Conservation (phyloP, 306 rosid genomes). For the Betula pendula region DNA sequence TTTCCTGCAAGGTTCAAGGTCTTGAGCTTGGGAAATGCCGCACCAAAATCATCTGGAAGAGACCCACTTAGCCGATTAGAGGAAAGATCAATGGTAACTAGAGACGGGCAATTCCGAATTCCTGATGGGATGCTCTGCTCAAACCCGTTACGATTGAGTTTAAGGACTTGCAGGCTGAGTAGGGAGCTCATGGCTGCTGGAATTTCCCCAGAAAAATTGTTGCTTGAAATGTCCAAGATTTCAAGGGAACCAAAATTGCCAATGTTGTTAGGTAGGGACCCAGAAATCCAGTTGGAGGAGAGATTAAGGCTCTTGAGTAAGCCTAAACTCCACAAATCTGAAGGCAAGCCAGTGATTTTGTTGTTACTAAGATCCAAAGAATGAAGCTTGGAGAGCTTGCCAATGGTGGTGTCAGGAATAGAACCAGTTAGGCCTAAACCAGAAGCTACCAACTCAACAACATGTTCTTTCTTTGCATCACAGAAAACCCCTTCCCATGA, state of each 20-base stretch:
- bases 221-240: slow-evolving; percentile 69
- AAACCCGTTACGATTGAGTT: slow-evolving; percentile 66
- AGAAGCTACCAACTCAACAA: slow-evolving; percentile 49
- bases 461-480: slow-evolving; percentile 51
- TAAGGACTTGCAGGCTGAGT: slow-evolving; percentile 50
- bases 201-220: slow-evolving; percentile 70
- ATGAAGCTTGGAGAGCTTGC: slow-evolving; percentile 74
- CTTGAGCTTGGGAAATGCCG: slow-evolving; percentile 75
- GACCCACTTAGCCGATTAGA: slow-evolving; percentile 67
- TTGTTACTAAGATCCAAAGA: slow-evolving; percentile 83
- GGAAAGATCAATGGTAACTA: slow-evolving; percentile 76
- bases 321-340: slow-evolving; percentile 90
- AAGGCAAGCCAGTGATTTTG: slow-evolving; percentile 68
- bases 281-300: slow-evolving; percentile 72
- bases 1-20: slow-evolving; percentile 79
- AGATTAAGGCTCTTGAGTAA: slow-evolving; percentile 73
- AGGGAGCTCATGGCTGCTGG: slow-evolving; percentile 72
- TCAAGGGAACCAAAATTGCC: slow-evolving; percentile 85
- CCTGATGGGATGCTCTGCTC: slow-evolving; percentile 59
- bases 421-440: slow-evolving; percentile 69
- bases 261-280: slow-evolving; percentile 70
- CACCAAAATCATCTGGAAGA: slow-evolving; percentile 82
- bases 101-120: slow-evolving; percentile 60
- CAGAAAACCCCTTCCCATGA: slow-evolving; percentile 78
- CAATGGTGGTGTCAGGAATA: slow-evolving; percentile 79